Evolutionary conservation across 768 basidiomycete species (phyloP).

Genomic region (Lactarius hengduanensis): DNA sequence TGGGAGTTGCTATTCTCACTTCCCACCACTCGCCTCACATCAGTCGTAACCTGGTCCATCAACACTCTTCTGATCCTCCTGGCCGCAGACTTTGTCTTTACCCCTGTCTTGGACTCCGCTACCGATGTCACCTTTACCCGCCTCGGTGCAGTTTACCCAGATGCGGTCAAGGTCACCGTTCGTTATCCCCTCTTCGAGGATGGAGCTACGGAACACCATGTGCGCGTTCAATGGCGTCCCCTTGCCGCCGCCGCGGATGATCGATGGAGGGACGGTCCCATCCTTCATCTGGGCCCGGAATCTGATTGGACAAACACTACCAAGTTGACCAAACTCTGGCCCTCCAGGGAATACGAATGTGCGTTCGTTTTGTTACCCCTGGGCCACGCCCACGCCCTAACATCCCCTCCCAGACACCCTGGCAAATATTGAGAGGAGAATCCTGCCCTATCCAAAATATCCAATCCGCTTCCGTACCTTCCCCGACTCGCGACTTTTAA

Average conservation of each 20-base stretch:
- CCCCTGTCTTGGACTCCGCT: constrained; percentile 57
- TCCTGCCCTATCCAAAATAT: constrained; percentile 48
- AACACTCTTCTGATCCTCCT: constrained; percentile 41
- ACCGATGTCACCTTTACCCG: constrained; percentile 60
- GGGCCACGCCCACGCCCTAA: constrained; percentile 6
- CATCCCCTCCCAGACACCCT: constrained; percentile 41
- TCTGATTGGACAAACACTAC: constrained; percentile 61
- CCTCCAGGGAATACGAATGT: constrained; percentile 71
- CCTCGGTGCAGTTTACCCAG: constrained; percentile 67
- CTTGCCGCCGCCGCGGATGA: constrained; percentile 29
- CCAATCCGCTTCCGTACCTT: constrained; percentile 69
- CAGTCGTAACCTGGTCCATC: constrained; percentile 35
- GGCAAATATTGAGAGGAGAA: constrained; percentile 41
- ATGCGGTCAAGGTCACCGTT: constrained; percentile 59
- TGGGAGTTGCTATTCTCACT: constrained; percentile 37
- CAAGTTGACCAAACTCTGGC: constrained; percentile 59
- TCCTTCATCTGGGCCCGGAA: constrained; percentile 42
- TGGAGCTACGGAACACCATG: constrained; percentile 35
- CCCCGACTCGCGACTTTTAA: constrained; percentile 61
- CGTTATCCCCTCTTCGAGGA: constrained; percentile 48
- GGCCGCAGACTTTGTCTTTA: constrained; percentile 49
- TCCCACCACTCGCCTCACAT: constrained; percentile 33
- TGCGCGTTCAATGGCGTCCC: constrained; percentile 49
- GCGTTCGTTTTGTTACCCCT: constrained; percentile 36
- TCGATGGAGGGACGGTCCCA: constrained; percentile 58